Evolutionary conservation across 371 early-diverging fungal species (phyloP), one percentile per base, ranked within the genome.

Genomic region (Apophysomyces trapeziformis): DNA sequence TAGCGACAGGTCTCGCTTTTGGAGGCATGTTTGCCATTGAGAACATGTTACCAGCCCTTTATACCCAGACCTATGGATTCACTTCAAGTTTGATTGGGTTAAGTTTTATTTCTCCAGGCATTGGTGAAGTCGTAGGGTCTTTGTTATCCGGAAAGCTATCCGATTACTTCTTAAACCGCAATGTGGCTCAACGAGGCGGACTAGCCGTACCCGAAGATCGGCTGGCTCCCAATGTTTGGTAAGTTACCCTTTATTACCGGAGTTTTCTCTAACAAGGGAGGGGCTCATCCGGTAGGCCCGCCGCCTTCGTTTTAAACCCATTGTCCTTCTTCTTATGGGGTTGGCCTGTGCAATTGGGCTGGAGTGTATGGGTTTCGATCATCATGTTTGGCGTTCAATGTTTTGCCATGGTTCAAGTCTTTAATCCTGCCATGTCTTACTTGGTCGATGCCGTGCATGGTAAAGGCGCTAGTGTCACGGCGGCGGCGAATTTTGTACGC

Each of bases 371-470:
- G 68, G 84, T 77, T 0, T 84, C 85, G 0, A 84, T 88, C 56
- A 74, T 82, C 26, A 84, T 83, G 66, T 85, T 85, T 71, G 82
- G 81, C 41, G 71, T 85, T 4, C 84, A 85, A 60, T 84, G 84
- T 57, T 87, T 87, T 74, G 86, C 84, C 4, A 85, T 87, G 86
- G 80, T 79, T 8, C 83, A 85, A 43, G 71, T 86, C 16, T 75
- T 86, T 35, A 75, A 84, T 26, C 81, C 85, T 21, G 77, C 79
- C 36, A 71, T 85, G 58, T 76, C 85, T 0, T 87, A 86, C 44
- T 57, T 85, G 1, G 87, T 87, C 36, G 86, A 87, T 67, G 76
- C 83, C 7, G 83, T 87, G 2, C 80, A 83, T 9, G 85, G 82
- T 11, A 76, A 80, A n/a, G 87, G 87, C 7, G 85, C 88, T 7